phyloP scores from a whole-genome alignment of 129 eudicot species.

The sunflower (Helianthus annuus) region HanXRQr2.0-SUNRISE NC_035443.2:184242365-184242864 shows the following conservation, averaged over 20 bases:
- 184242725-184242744: background rate
- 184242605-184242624: slow-evolving; percentile 18
- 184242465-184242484: background rate
- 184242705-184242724: background rate
- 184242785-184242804: background rate
- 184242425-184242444: background rate
- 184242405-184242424: background rate
- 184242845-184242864: background rate
- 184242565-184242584: slow-evolving; percentile 18
- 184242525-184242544: slow-evolving; percentile 6
- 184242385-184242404: background rate
- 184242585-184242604: slow-evolving; percentile 1
- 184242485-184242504: background rate
- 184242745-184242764: background rate
- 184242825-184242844: background rate
- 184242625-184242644: slow-evolving; percentile 4
- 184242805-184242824: background rate
- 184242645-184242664: background rate
- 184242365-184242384: background rate
- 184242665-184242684: too few relatives aligned
- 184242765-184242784: background rate
- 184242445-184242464: background rate
- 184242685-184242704: too few relatives aligned
- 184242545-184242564: background rate
- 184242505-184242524: background rate